Conservation (phyloP, 2,329 filamentous ascomycete species). For the Alternaria metachromatica region DNA sequence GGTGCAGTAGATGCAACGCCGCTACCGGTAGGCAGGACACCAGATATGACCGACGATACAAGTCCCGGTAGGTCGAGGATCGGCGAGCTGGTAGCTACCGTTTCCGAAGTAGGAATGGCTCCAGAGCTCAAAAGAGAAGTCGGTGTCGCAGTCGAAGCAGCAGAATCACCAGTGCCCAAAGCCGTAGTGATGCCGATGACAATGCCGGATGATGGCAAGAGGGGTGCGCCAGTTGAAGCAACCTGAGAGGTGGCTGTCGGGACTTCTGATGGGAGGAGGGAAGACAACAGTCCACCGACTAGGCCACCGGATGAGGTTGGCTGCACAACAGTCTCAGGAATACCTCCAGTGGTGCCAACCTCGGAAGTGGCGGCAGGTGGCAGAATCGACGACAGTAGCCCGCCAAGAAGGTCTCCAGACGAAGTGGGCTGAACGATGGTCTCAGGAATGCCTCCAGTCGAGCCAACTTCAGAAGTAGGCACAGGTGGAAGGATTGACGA, state of each 20-base stretch:
- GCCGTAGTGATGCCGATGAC: conserved; percentile 47
- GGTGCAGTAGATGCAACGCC: conserved; percentile 22
- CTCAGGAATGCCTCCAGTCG: conserved; percentile 23
- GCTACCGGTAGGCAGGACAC: conserved; percentile 24
- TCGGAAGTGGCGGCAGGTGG: conserved; percentile 18
- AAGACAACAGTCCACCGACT: conserved; percentile 18
- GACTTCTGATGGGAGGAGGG: conserved; percentile 13
- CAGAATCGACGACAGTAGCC: conserved; percentile 20
- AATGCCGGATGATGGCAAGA: conserved; percentile 32
- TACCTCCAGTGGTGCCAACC: conserved; percentile 18
- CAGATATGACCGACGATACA: conserved; percentile 29
- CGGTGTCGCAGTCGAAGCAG: conserved; percentile 16
- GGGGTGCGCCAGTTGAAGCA: conserved; percentile 29
- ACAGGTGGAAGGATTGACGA: conserved; percentile 19
- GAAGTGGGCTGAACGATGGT: conserved; percentile 12
- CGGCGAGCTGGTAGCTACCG: conserved; percentile 15
- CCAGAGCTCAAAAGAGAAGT: conserved; percentile 22
- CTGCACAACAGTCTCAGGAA: conserved; percentile 17
- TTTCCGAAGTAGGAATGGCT: conserved; percentile 32
- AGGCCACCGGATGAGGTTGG: conserved; percentile 14
- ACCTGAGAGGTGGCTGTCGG: conserved; percentile 19
- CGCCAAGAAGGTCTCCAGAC: conserved; percentile 11
- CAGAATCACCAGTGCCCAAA: conserved; percentile 31
- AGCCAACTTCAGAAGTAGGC: conserved; percentile 18
- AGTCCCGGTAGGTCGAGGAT: conserved; percentile 20